These are phyloP conservation scores for Suaeda aralocaspica DNA, from an alignment of 148 eudicot genomes.

Conservation along the genomic window DNA sequence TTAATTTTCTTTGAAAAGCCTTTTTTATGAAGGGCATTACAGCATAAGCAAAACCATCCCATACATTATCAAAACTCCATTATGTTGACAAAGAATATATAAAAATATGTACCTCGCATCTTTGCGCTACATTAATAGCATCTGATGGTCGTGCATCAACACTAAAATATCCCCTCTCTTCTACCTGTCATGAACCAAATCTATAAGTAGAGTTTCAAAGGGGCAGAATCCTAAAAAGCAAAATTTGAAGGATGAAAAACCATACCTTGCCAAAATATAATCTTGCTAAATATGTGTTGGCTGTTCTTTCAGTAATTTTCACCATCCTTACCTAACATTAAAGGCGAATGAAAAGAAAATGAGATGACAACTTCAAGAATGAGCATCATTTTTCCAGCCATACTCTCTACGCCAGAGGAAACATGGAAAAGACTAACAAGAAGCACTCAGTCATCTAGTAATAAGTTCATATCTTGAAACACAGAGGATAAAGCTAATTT, in stretches of 20 bases:
- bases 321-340: constrained; percentile 66
- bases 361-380: constrained; percentile 3
- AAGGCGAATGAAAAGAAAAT: constrained; percentile 6
- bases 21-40: background rate
- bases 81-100: background rate
- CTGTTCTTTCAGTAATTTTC: constrained; percentile 59
- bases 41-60: background rate
- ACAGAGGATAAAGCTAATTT: too few relatives aligned
- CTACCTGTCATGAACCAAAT: constrained; percentile 39
- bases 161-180: constrained; percentile 42
- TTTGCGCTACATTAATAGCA: constrained; percentile 72
- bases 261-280: constrained; percentile 59
- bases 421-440: background rate
- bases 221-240: background rate
- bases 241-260: background rate
- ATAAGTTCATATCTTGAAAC: too few relatives aligned
- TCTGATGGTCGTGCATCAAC: constrained; percentile 82
- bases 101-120: constrained; percentile 51
- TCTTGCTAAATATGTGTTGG: constrained; percentile 54
- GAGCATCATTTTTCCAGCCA: background rate
- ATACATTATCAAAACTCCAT: background rate
- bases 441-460: background rate
- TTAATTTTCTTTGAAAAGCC: background rate
- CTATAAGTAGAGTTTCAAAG: background rate
- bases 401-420: background rate